Evolutionary conservation across 2,329 filamentous ascomycete species (phyloP).

Genomic region (Penicillium sp.): DNA sequence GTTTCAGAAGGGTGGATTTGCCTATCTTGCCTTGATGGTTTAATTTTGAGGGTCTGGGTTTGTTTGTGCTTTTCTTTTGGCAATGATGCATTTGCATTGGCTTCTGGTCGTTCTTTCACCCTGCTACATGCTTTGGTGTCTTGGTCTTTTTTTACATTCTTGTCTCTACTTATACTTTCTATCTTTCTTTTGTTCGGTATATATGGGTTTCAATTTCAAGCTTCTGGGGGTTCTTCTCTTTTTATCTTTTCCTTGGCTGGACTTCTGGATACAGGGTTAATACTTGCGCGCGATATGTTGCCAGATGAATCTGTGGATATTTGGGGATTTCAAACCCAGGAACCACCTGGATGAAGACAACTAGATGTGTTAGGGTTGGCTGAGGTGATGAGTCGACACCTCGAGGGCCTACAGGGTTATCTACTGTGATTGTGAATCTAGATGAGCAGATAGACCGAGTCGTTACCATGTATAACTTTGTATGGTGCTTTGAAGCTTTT

Average conservation of each 20-base stretch:
- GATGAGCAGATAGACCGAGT: neutral
- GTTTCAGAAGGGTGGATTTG: conserved; percentile 23
- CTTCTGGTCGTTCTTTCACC: neutral
- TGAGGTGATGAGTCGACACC: no score
- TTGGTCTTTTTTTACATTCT: conserved; percentile 10
- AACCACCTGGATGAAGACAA: no score
- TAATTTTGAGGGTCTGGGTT: neutral
- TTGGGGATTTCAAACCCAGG: no score
- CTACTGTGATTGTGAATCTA: neutral
- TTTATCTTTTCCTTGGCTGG: neutral
- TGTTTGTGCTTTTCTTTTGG: neutral
- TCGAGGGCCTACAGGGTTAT: no score
- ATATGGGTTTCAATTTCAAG: conserved; percentile 28
- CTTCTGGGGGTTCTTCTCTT: conserved; percentile 9
- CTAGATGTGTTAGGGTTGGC: no score
- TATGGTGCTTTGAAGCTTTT: neutral
- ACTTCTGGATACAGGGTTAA: neutral
- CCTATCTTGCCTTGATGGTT: conserved; percentile 27
- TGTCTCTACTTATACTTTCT: conserved; percentile 7
- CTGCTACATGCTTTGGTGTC: neutral
- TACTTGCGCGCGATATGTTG: neutral
- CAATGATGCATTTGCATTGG: conserved; percentile 3
- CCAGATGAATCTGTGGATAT: no score
- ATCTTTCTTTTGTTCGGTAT: conserved; percentile 25
- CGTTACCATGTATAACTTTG: neutral